phyloP scores from a whole-genome alignment of 805 yeast species.

The Yarrowia divulgata region DNA sequence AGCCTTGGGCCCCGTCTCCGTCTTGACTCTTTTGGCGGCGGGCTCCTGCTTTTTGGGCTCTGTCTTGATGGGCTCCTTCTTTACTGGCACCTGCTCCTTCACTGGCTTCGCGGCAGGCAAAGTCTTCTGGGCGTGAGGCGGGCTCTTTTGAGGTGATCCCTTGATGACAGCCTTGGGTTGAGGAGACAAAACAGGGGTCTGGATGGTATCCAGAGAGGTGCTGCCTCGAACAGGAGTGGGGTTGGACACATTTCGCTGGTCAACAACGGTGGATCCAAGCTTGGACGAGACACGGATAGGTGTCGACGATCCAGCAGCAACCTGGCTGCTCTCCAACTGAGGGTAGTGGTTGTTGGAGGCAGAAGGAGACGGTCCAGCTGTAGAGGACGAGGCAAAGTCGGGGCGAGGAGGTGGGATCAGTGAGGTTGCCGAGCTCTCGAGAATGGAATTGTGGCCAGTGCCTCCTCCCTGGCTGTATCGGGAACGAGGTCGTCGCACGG shows the following conservation, averaged over 20 bases:
- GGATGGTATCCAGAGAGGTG: constrained; percentile 5
- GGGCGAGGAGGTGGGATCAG: constrained; percentile 17
- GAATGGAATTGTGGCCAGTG: constrained; percentile 22
- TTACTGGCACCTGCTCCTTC: not conserved
- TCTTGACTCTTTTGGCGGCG: not conserved
- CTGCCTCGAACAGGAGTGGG: constrained; percentile 8
- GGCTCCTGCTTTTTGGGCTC: not conserved
- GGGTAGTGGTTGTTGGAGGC: constrained; percentile 9
- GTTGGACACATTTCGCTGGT: not conserved
- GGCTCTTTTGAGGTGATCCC: constrained; percentile 17
- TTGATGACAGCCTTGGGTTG: constrained; percentile 4
- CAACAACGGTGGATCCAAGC: not conserved
- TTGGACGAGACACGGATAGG: constrained; percentile 9
- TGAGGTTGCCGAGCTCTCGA: constrained; percentile 10
- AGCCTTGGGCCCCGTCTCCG: not conserved
- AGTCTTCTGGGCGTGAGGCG: constrained; percentile 5
- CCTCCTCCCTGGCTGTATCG: not conserved
- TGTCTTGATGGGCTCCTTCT: not conserved
- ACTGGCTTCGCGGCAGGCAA: not conserved
- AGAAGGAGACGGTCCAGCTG: not conserved
- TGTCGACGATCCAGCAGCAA: constrained; percentile 7
- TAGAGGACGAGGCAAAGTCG: constrained; percentile 3
- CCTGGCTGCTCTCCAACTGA: constrained; percentile 11
- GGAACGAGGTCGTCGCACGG: constrained; percentile 3
- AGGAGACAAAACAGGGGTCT: constrained; percentile 23